Evolutionary conservation across 2,329 filamentous ascomycete species (phyloP), one percentile per base, ranked within the genome.

Genomic region (Ceratocystis papillata): DNA sequence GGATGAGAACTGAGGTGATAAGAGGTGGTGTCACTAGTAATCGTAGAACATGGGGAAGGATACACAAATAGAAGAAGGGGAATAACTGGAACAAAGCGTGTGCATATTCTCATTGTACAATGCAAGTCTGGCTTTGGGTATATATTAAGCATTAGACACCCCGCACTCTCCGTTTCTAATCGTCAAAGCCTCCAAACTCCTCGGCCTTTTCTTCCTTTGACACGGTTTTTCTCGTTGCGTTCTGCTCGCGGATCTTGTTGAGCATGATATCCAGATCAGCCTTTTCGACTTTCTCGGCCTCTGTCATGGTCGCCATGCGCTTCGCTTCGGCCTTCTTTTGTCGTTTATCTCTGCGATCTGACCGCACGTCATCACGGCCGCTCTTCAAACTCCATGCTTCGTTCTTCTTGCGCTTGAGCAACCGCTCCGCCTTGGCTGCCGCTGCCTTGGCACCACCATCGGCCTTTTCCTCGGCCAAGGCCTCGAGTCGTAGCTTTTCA

Each of bases 301-400:
- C 84, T n/a, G 84, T 88, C 83, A 93, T 85, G 67, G 79, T 80
- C 37, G 83, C 80, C 72, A 80, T 76, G 69, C 79, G 78, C 73
- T 87, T 83, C 8, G 83, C 83, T 69, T 91, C 86, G 68, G 82
- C 80, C 73, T 81, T 83, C 71, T 82, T 80, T 68, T 79, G 80
- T 72, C 83, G 84, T 77, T 84, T 86, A 70, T 89, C 87, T 65
- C 84, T 79, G 67, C 85, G 80, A 70, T 79, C 80, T 62, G 80
- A 78, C 63, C 86, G 83, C 67, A 82, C 77, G 28, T 86, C 86
- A 71, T 87, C 86, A 71, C 80, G 79, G 69, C 88, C 87, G 25
- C 81, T 77, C 73, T 89, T 88, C 67, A 80, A 81, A 74, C 87
- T 92, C 87, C 88, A 92, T 0, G 88, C 83, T 72, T 85, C 79